Conservation (phyloP, 805 yeast genomes). For the Kregervanrija pseudodelftensis region DNA sequence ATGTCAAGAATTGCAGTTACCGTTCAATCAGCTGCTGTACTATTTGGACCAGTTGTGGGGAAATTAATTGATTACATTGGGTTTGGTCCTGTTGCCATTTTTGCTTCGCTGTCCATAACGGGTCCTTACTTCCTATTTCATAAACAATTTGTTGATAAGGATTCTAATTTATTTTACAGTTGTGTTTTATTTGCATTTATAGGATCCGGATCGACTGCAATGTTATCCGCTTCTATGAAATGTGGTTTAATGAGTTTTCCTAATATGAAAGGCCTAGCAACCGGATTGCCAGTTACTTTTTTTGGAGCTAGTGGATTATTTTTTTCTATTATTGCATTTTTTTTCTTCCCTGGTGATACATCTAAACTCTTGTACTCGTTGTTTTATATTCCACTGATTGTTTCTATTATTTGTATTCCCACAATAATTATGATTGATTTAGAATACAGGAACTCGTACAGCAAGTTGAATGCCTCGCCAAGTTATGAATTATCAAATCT, state of each 20-base stretch:
- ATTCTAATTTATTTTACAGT: constrained; percentile 34
- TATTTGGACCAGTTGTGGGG: constrained; percentile 66
- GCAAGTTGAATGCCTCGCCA: constrained; percentile 1
- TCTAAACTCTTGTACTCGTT: constrained; percentile 43
- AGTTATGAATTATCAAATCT: neutral
- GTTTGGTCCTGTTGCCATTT: constrained; percentile 41
- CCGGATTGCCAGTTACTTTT: constrained; percentile 66
- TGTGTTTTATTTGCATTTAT: constrained; percentile 43
- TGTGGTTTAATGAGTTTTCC: constrained; percentile 71
- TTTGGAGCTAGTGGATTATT: constrained; percentile 71
- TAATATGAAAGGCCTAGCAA: constrained; percentile 60
- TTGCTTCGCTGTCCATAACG: constrained; percentile 44
- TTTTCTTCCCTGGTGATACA: constrained; percentile 52
- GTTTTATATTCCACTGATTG: constrained; percentile 33
- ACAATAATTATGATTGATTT: constrained; percentile 35
- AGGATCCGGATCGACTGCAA: constrained; percentile 65
- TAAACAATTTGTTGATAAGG: constrained; percentile 37
- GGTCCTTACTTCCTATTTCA: constrained; percentile 52
- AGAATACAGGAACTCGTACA: constrained; percentile 21
- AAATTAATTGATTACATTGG: constrained; percentile 56
- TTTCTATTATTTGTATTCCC: constrained; percentile 41
- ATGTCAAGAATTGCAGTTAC: constrained; percentile 57
- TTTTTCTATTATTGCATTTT: constrained; percentile 48
- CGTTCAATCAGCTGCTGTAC: constrained; percentile 60
- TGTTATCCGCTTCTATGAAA: constrained; percentile 59